phyloP scores from a whole-genome alignment of 2,329 filamentous ascomycete genomes.

The Aschersonia sp. region DNA sequence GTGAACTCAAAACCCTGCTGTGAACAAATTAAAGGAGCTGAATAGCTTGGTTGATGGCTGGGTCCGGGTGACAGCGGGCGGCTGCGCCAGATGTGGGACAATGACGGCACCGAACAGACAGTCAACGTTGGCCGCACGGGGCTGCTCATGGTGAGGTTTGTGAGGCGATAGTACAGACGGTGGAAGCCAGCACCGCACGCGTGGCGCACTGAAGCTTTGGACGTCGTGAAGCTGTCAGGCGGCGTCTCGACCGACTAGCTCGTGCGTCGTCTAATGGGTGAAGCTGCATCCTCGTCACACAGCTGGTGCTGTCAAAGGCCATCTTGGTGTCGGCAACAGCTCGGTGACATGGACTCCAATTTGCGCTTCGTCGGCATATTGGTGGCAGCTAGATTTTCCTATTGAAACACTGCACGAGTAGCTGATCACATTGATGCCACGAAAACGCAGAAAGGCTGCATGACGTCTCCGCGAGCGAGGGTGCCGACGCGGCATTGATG shows the following conservation, averaged over 20 bases:
- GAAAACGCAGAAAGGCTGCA: no score
- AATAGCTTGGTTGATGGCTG: no score
- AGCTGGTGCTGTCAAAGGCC: neutral
- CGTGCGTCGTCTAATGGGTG: neutral
- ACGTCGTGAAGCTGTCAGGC: no score
- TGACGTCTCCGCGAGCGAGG: neutral
- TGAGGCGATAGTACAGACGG: neutral
- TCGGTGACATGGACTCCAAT: neutral
- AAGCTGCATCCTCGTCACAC: neutral
- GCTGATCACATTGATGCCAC: neutral
- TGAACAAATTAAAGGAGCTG: no score
- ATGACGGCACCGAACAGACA: neutral
- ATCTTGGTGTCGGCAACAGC: neutral
- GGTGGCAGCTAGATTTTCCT: neutral
- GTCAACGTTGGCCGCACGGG: neutral
- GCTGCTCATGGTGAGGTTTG: neutral
- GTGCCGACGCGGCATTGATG: neutral
- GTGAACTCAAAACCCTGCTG: no score
- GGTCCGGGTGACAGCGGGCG: neutral
- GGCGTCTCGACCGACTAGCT: no score
- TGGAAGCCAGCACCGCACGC: no score
- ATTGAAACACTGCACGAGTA: neutral
- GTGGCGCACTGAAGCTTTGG: no score
- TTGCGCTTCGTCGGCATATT: neutral
- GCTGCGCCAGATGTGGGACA: neutral